Evolutionary conservation across 495 filamentous ascomycete genomes (phyloP).

Genomic region (Cryomyces antarcticus): DNA sequence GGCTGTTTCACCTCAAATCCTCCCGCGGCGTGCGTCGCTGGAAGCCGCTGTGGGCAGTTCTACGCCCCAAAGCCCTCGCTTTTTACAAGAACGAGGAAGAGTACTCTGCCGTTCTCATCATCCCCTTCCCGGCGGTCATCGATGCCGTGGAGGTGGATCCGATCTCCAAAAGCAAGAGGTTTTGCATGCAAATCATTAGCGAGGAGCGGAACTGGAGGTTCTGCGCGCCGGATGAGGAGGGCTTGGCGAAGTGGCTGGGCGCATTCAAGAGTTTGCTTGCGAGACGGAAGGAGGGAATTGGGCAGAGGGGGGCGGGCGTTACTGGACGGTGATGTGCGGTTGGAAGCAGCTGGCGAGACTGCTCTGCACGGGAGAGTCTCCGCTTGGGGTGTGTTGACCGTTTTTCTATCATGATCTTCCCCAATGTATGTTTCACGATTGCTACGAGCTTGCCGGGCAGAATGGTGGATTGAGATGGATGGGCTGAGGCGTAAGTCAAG

Average conservation of each 20-base stretch:
- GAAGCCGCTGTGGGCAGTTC: slow-evolving; percentile 85
- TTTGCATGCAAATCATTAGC: slow-evolving; percentile 84
- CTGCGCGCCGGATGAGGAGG: slow-evolving; percentile 64
- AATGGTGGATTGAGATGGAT: neutral
- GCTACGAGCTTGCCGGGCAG: too few species aligned
- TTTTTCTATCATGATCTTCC: too few species aligned
- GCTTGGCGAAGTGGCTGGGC: slow-evolving; percentile 65
- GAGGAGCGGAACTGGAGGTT: slow-evolving; percentile 87
- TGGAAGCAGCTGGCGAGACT: too few species aligned
- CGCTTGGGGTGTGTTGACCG: too few species aligned
- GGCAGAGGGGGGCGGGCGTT: neutral
- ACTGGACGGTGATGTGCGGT: neutral
- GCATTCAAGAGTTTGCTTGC: slow-evolving; percentile 74
- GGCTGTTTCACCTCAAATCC: slow-evolving; percentile 66
- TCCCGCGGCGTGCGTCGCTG: slow-evolving; percentile 80
- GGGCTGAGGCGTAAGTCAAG: too few species aligned
- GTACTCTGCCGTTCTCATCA: slow-evolving; percentile 68
- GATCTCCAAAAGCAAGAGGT: slow-evolving; percentile 58
- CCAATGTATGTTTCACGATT: too few species aligned
- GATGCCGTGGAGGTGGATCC: slow-evolving; percentile 87
- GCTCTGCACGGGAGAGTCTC: too few species aligned
- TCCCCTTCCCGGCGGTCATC: slow-evolving; percentile 61
- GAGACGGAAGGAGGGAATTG: slow-evolving; percentile 31
- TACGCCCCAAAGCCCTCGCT: slow-evolving; percentile 70
- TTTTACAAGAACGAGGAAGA: slow-evolving; percentile 90